Conservation (phyloP, 2,329 filamentous ascomycete species). For the Xylaria sp. region DNA sequence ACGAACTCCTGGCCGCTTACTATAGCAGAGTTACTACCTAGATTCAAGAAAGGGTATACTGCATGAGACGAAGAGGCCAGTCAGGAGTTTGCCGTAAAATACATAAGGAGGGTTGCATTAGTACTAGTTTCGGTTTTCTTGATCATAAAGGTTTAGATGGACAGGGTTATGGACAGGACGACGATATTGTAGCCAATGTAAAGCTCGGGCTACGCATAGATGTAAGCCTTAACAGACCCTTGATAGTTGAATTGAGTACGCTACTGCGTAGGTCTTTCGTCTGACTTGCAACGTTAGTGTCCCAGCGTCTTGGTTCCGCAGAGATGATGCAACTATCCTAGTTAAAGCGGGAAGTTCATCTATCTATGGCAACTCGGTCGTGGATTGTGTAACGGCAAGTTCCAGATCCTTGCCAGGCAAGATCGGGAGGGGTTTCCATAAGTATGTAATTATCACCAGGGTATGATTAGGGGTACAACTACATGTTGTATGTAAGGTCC, state of each 20-base stretch:
- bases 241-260: neutral
- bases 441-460: conserved; percentile 3
- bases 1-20: neutral
- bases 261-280: neutral
- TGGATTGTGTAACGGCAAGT: neutral
- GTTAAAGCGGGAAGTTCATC: neutral
- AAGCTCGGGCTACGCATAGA: neutral
- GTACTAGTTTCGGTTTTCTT: neutral
- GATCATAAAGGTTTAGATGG: neutral
- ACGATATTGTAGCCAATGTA: neutral
- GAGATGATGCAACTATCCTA: conserved; percentile 7
- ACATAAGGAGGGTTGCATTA: neutral
- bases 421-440: neutral
- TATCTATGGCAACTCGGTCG: neutral
- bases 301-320: neutral
- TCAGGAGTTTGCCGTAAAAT: neutral
- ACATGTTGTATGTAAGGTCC: neutral
- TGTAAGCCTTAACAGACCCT: too few species aligned
- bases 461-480: too few species aligned
- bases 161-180: neutral
- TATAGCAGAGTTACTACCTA: neutral
- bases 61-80: neutral
- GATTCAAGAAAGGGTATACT: neutral
- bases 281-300: neutral
- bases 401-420: too few species aligned